Evolutionary conservation across 768 basidiomycete species (phyloP).

Genomic region (Leccinum incarnatum): DNA sequence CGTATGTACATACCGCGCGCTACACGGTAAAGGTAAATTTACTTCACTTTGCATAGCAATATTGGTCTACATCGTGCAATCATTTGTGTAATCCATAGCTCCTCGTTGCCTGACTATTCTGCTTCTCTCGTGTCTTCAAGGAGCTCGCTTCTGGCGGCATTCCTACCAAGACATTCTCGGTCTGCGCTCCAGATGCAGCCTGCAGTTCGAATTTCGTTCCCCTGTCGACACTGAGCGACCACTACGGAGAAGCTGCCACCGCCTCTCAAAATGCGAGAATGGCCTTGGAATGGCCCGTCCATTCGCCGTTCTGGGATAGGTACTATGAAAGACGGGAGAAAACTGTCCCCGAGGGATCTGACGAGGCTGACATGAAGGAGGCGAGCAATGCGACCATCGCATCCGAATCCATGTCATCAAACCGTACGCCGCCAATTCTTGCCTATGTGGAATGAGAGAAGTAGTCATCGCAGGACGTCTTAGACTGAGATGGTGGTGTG

Average conservation of each 20-base stretch:
- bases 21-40: background rate
- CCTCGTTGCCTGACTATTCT: constrained; percentile 31
- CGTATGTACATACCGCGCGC: too few relatives aligned
- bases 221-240: constrained; percentile 50
- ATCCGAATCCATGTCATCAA: constrained; percentile 47
- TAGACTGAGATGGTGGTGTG: constrained; percentile 33
- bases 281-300: too few relatives aligned
- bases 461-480: constrained; percentile 54
- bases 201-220: constrained; percentile 70
- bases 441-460: constrained; percentile 50
- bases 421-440: constrained; percentile 58
- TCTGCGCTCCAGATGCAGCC: constrained; percentile 53
- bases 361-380: constrained; percentile 25
- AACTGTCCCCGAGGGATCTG: constrained; percentile 39
- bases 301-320: constrained; percentile 24
- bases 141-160: constrained; percentile 57
- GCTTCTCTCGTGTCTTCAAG: constrained; percentile 36
- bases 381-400: constrained; percentile 15
- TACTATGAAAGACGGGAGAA: constrained; percentile 38
- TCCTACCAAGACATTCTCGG: constrained; percentile 65
- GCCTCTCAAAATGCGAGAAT: too few relatives aligned
- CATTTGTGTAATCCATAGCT: background rate
- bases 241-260: constrained; percentile 51
- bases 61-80: background rate
- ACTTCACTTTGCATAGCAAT: too few relatives aligned